phyloP scores from a whole-genome alignment of 495 filamentous ascomycete species.

The Aspergillus kassunensis region DNA sequence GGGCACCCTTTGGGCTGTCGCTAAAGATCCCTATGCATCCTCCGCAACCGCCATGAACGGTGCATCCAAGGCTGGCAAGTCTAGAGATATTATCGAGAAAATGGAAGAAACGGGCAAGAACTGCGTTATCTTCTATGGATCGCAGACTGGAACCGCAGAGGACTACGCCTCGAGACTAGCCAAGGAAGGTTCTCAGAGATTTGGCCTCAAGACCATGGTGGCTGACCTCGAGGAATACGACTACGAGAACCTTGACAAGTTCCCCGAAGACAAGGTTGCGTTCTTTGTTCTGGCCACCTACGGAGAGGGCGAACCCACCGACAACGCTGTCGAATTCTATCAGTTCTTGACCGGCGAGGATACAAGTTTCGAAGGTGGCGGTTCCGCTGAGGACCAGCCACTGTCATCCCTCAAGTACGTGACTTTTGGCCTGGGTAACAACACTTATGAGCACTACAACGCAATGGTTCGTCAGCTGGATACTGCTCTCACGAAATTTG shows the following conservation, averaged over 20 bases:
- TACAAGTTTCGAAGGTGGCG: slow-evolving; percentile 71
- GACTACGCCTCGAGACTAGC: slow-evolving; percentile 97
- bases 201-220: slow-evolving; percentile 97
- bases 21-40: slow-evolving; percentile 82
- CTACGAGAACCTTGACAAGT: slow-evolving; percentile 86
- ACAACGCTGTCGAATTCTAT: slow-evolving; percentile 98
- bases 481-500: slow-evolving; percentile 71
- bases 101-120: slow-evolving; percentile 96
- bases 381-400: slow-evolving; percentile 59
- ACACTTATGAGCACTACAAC: slow-evolving; percentile 99
- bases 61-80: slow-evolving; percentile 73
- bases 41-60: slow-evolving; percentile 65
- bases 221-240: slow-evolving; percentile 98
- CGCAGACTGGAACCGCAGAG: slow-evolving; percentile 97
- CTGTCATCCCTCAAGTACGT: slow-evolving; percentile 87
- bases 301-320: slow-evolving; percentile 96
- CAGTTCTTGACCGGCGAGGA: slow-evolving; percentile 88
- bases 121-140: slow-evolving; percentile 97
- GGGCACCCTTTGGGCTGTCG: slow-evolving; percentile 77
- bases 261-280: slow-evolving; percentile 85
- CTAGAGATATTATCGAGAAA: slow-evolving; percentile 88
- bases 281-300: slow-evolving; percentile 98
- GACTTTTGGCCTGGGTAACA: slow-evolving; percentile 92
- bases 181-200: slow-evolving; percentile 95
- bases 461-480: slow-evolving; percentile 93